Percentiles rank a stretch among this genome's conserved stretches.
These are phyloP conservation scores for Chaetomium olivaceum DNA, from an alignment of 2,329 filamentous ascomycete species.

Conservation along the genomic window DNA sequence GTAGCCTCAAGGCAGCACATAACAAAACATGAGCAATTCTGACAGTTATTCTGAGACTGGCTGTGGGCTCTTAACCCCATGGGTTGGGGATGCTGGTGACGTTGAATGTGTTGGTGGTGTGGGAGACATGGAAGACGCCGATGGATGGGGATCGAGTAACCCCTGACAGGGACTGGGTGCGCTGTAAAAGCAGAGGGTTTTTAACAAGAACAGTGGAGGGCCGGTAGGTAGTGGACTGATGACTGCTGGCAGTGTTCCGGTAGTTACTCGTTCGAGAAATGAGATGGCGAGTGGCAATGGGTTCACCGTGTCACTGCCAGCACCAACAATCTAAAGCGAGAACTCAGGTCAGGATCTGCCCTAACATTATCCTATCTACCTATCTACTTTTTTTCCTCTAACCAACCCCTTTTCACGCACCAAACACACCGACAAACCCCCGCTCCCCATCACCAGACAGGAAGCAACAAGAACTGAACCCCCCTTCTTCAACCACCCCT, in stretches of 20 bases:
- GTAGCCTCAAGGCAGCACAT: constrained; percentile 17
- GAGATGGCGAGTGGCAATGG: too few species aligned
- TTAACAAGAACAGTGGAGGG: neutral
- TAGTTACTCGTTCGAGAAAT: too few species aligned
- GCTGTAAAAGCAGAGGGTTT: neutral
- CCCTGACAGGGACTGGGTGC: neutral
- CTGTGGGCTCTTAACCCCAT: too few species aligned
- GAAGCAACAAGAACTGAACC: neutral
- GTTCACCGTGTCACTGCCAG: neutral
- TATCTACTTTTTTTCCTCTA: neutral
- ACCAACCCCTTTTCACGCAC: neutral
- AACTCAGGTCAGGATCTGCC: neutral
- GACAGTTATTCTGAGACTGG: neutral
- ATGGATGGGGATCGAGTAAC: neutral
- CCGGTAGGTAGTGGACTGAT: too few species aligned
- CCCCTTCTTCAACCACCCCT: too few species aligned
- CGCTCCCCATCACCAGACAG: neutral
- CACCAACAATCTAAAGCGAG: neutral
- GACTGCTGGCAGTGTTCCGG: neutral
- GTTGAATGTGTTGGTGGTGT: neutral
- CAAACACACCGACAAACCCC: neutral
- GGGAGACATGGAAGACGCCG: too few species aligned
- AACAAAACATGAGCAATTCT: neutral
- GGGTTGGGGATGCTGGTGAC: too few species aligned
- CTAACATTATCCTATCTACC: neutral